Base-by-base conservation (phyloP, 768 basidiomycete species). In the Paxillus involutus region DNA sequence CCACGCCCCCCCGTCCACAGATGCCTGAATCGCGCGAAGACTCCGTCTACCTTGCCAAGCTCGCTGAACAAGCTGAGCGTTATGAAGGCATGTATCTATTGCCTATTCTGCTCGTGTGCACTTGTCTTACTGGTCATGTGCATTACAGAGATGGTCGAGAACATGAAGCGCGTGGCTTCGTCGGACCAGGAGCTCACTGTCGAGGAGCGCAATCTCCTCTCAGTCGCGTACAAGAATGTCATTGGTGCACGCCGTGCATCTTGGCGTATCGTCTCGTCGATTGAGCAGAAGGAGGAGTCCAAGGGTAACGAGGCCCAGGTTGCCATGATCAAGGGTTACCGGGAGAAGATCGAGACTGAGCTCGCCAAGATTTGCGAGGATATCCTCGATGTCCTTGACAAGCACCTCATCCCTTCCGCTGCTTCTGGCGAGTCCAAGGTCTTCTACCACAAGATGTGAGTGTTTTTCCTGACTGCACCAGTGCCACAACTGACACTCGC, bases 11-110 rank as follows among this genome's bases (percentile, higher is more conserved):
- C 32, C 44, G 12, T 29, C 56, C 48, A 13, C 46, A 90, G 88
- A 91, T 91, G 90, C 73, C 86, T 71, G 87, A 88, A 70, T 63
- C 68, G 44, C 92, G 94, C 71, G 94, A 95, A 85, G 92, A 95
- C 76, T 93, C 89, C 67, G 95, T 98, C 77, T 98, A 98, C 84
- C 94, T 97, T 77, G 95, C 96, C 80, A 98, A 98, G 91, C 94
- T 98, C 81, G 93, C 94, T 73, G 94, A 98, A 82, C 94, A 98
- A 81, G 96, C 96, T 67, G 95, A 98, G 84, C 95, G 96, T 47
- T 98, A 98, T 73, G 95, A 98, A 81, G 95, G 95, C 89, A 42
- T 47, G 78, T 70, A 32, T 45, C 3, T 3, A 21, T 6, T 5
- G 51, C 26, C 48, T 35, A 14, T 41, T 48, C 47, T 37, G 33